Conservation (phyloP, 176 grass and related monocot species). For the Musa schizocarpa region DNA sequence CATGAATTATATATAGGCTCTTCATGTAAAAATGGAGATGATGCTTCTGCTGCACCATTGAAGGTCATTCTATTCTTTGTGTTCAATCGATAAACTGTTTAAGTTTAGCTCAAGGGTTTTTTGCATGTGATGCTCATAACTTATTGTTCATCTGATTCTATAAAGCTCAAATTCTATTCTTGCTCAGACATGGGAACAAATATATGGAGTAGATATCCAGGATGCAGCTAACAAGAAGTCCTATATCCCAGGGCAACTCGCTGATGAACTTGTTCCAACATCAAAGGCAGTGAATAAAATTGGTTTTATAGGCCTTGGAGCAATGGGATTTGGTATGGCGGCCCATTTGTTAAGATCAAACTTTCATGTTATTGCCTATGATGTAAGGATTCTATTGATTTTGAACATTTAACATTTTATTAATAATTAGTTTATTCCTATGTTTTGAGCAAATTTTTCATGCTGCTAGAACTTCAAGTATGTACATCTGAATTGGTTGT, state of each 20-base stretch:
- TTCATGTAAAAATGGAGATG: conserved; percentile 36
- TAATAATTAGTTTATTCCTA: neutral
- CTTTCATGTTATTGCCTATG: conserved; percentile 71
- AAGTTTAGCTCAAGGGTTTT: neutral
- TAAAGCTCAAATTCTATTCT: neutral
- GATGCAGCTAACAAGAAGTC: conserved; percentile 60
- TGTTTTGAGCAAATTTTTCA: neutral
- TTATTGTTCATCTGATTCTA: neutral
- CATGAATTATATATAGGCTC: conserved; percentile 38
- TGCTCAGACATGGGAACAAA: conserved; percentile 75
- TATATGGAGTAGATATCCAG: conserved; percentile 70
- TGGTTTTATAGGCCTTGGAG: conserved; percentile 96
- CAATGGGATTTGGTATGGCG: conserved; percentile 98
- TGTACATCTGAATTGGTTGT: neutral
- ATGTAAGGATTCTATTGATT: conserved; percentile 49
- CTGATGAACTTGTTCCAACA: conserved; percentile 43
- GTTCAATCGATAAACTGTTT: neutral
- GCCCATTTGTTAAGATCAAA: conserved; percentile 88
- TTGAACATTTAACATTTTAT: neutral
- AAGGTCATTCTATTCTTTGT: conserved; percentile 38
- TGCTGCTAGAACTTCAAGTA: neutral
- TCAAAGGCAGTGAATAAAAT: conserved; percentile 58
- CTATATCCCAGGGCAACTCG: conserved; percentile 64
- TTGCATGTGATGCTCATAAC: neutral
- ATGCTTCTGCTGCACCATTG: conserved; percentile 40